phyloP scores from a whole-genome alignment of 495 filamentous ascomycete genomes.

The Margaritispora aquatica region DNA sequence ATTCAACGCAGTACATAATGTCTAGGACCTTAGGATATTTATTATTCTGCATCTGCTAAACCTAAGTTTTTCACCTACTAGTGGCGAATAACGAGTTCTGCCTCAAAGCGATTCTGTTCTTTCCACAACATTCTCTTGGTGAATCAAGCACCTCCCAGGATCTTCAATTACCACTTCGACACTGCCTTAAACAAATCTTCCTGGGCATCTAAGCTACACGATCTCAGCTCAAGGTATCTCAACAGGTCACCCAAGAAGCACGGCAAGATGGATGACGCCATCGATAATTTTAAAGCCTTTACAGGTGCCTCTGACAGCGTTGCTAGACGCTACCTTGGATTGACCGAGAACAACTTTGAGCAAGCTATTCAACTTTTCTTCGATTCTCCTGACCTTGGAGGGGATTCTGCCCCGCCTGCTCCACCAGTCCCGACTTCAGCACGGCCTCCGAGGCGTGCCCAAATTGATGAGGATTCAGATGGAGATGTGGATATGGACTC shows the following conservation, averaged over 20 bases:
- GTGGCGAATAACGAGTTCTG: neutral
- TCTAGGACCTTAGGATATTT: neutral
- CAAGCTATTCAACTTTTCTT: slow-evolving; percentile 89
- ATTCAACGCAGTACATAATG: neutral
- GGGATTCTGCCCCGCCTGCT: slow-evolving; percentile 29
- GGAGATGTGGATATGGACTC: slow-evolving; percentile 43
- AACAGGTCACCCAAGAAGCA: neutral
- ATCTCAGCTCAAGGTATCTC: neutral
- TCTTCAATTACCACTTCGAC: slow-evolving; percentile 1
- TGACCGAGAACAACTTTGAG: slow-evolving; percentile 74
- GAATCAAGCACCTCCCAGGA: neutral
- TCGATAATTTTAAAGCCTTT: slow-evolving; percentile 59
- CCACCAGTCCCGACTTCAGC: slow-evolving; percentile 17
- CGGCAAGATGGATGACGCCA: slow-evolving; percentile 58
- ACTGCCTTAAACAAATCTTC: neutral
- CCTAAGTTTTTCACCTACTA: neutral
- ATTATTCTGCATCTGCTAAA: neutral
- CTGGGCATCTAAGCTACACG: neutral
- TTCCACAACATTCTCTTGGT: neutral
- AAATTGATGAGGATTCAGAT: slow-evolving; percentile 43
- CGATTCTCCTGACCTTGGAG: slow-evolving; percentile 63
- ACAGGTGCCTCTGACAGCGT: slow-evolving; percentile 55
- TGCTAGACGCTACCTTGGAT: slow-evolving; percentile 71
- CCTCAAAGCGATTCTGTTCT: neutral
- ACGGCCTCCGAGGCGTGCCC: slow-evolving; percentile 14